phyloP scores from a whole-genome alignment of 1,284 basidiomycete genomes.

The Gymnopus androsaceus region DNA sequence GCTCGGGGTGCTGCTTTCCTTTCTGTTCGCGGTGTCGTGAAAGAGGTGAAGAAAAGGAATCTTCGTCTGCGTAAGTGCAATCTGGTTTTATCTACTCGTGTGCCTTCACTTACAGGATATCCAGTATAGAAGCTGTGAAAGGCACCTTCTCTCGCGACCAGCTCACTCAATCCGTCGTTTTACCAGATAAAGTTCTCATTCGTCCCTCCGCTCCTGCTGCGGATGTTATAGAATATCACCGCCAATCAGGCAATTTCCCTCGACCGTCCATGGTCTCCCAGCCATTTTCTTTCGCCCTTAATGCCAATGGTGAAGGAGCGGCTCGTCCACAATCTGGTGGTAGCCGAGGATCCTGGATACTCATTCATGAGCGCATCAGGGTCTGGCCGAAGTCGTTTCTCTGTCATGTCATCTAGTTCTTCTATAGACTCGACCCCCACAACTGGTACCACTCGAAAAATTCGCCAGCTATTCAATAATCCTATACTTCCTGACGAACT shows the following conservation, averaged over 20 bases:
- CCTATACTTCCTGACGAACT: constrained; percentile 75
- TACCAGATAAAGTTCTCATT: constrained; percentile 52
- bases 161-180: constrained; percentile 45
- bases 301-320: constrained; percentile 20
- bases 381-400: constrained; percentile 33
- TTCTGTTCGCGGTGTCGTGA: constrained; percentile 47
- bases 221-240: constrained; percentile 48
- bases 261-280: constrained; percentile 42
- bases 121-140: constrained; percentile 1
- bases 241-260: constrained; percentile 48
- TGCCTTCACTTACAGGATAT: not conserved
- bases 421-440: constrained; percentile 35
- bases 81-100: not conserved
- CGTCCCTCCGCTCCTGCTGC: constrained; percentile 35
- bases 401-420: constrained; percentile 41
- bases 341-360: constrained; percentile 17
- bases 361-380: constrained; percentile 37
- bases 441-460: constrained; percentile 46
- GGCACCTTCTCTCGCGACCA: constrained; percentile 46
- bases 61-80: constrained; percentile 15
- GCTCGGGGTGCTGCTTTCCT: constrained; percentile 46
- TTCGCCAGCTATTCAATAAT: constrained; percentile 60
- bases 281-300: constrained; percentile 45
- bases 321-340: constrained; percentile 16
- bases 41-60: constrained; percentile 29